Evolutionary conservation across 805 yeast species (phyloP).

Genomic region (Pichia deserticola): DNA sequence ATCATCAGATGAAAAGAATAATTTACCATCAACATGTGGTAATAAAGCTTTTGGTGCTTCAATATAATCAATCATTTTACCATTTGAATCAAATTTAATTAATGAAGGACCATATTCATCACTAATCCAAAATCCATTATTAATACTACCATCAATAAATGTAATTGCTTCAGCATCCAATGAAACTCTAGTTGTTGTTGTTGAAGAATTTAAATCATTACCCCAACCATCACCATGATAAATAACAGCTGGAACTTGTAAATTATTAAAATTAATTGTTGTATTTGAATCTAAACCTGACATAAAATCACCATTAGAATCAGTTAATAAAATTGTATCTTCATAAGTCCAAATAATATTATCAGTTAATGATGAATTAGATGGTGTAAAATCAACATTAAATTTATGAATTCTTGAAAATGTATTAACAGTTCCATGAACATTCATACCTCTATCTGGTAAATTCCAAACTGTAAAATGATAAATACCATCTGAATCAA

Average conservation of each 20-base stretch:
- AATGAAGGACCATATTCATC: constrained; percentile 30
- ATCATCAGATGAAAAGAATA: constrained; percentile 23
- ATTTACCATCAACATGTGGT: constrained; percentile 20
- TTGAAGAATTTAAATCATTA: constrained; percentile 12
- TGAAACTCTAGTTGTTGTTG: constrained; percentile 22
- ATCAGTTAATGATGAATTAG: constrained; percentile 12
- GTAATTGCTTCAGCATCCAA: constrained; percentile 26
- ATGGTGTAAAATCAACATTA: constrained; percentile 21
- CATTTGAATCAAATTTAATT: constrained; percentile 22
- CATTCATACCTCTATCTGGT: constrained; percentile 30
- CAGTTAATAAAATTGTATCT: constrained; percentile 26
- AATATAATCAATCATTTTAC: constrained; percentile 21
- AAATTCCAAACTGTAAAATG: constrained; percentile 24
- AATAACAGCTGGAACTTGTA: constrained; percentile 22
- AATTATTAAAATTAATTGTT: constrained; percentile 19
- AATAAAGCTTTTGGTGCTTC: constrained; percentile 25
- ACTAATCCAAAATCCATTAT: constrained; percentile 28
- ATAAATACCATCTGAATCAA: constrained; percentile 18
- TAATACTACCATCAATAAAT: constrained; percentile 23
- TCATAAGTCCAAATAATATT: constrained; percentile 24
- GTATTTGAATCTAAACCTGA: constrained; percentile 27
- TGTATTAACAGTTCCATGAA: constrained; percentile 26
- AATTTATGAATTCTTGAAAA: constrained; percentile 23
- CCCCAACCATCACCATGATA: constrained; percentile 29
- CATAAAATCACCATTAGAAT: constrained; percentile 23